Conservation (phyloP, 176 grass and related monocot species). For the Oryza meridionalis region DNA sequence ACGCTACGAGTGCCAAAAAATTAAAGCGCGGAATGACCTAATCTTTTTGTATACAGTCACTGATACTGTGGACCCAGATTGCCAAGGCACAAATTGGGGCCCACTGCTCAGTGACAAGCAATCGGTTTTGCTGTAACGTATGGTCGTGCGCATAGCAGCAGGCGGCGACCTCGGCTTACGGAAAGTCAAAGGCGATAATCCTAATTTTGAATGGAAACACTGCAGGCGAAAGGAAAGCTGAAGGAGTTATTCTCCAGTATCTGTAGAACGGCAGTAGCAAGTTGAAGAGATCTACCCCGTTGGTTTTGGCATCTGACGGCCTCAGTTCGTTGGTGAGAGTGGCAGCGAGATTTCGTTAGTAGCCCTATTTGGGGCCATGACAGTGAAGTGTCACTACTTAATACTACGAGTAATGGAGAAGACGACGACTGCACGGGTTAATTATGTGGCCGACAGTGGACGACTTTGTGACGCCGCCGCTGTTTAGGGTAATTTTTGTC, state of each 20-base stretch:
- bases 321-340: too few relatives aligned
- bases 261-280: background rate
- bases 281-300: background rate
- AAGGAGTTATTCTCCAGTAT: background rate
- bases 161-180: background rate
- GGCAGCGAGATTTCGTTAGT: background rate
- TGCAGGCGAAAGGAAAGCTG: background rate
- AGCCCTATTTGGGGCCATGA: background rate
- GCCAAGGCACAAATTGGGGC: background rate
- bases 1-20: background rate
- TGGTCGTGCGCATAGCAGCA: background rate
- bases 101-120: background rate
- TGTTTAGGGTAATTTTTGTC: conserved; percentile 17
- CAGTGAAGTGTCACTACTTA: background rate
- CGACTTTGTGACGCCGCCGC: background rate
- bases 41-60: background rate
- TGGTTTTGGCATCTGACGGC: background rate
- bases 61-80: background rate
- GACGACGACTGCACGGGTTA: background rate
- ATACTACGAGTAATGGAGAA: background rate
- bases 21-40: background rate
- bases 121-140: background rate
- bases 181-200: conserved; percentile 25
- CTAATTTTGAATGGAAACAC: background rate
- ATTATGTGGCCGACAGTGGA: background rate